Evolutionary conservation across 805 yeast species (phyloP).

Genomic region (Pichia gijzeniarum): DNA sequence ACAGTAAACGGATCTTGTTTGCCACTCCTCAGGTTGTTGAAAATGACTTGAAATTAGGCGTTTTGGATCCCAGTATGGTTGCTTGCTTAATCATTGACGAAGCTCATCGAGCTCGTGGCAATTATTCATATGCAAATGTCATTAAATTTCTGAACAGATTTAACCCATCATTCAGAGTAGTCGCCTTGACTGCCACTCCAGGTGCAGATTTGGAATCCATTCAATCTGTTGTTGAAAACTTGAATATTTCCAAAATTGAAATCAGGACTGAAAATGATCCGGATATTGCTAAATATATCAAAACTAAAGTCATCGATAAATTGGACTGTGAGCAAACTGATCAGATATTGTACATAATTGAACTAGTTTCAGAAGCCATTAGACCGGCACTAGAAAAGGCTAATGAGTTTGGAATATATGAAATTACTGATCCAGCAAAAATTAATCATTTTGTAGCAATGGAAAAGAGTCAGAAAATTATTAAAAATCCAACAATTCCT

Average conservation of each 20-base stretch:
- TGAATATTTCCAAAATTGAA: slow-evolving; percentile 71
- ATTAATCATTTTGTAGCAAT: slow-evolving; percentile 67
- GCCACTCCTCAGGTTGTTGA: slow-evolving; percentile 96
- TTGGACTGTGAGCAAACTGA: slow-evolving; percentile 46
- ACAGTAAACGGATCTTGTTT: slow-evolving; percentile 69
- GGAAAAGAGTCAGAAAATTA: slow-evolving; percentile 57
- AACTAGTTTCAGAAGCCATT: slow-evolving; percentile 55
- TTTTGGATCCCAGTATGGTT: slow-evolving; percentile 66
- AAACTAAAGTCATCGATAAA: slow-evolving; percentile 54
- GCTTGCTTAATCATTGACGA: slow-evolving; percentile 85
- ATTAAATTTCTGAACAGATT: slow-evolving; percentile 57
- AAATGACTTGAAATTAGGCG: slow-evolving; percentile 74
- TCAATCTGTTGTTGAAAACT: slow-evolving; percentile 71
- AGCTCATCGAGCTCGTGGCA: slow-evolving; percentile 90
- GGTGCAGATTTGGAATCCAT: slow-evolving; percentile 84
- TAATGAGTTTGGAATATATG: slow-evolving; percentile 55
- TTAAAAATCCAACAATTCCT: slow-evolving; percentile 46
- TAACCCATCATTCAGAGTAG: slow-evolving; percentile 60
- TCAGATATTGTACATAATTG: slow-evolving; percentile 52
- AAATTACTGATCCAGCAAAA: slow-evolving; percentile 55
- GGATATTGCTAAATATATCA: slow-evolving; percentile 78
- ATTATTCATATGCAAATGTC: slow-evolving; percentile 84
- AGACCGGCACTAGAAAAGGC: slow-evolving; percentile 60
- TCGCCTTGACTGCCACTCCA: slow-evolving; percentile 96
- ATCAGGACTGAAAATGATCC: slow-evolving; percentile 78